Conservation (phyloP, 2,329 filamentous ascomycete genomes). For the Monosporascus sp. region DNA sequence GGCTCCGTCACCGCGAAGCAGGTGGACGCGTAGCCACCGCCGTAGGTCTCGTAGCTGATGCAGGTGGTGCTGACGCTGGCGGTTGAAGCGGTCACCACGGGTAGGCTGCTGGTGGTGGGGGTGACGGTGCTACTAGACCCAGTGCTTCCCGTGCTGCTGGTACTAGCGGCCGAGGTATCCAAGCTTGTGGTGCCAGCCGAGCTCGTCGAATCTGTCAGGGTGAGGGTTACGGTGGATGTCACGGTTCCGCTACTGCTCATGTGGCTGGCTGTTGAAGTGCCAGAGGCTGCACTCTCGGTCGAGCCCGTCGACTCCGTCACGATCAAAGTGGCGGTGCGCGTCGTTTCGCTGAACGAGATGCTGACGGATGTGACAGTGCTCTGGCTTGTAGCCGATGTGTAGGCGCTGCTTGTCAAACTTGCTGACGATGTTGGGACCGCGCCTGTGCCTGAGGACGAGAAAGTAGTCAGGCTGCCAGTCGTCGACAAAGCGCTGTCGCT, state of each 20-base stretch:
- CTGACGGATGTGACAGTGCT: background rate
- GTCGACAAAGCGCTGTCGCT: too few relatives aligned
- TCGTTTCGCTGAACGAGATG: background rate
- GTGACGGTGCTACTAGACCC: background rate
- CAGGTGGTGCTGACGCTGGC: constrained; percentile 15
- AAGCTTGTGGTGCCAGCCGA: background rate
- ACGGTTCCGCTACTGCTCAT: background rate
- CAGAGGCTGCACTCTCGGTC: background rate
- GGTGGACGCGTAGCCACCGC: constrained; percentile 15
- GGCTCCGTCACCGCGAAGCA: constrained; percentile 11
- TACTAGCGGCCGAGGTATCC: background rate
- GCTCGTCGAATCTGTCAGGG: background rate
- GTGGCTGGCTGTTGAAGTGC: background rate
- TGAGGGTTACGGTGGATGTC: background rate
- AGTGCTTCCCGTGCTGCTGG: background rate
- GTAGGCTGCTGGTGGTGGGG: background rate
- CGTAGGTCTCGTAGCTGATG: constrained; percentile 10
- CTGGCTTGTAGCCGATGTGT: background rate
- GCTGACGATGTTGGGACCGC: background rate
- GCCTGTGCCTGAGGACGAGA: background rate
- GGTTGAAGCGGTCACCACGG: background rate
- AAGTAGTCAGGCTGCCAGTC: background rate
- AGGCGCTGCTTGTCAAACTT: background rate
- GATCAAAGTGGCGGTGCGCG: background rate
- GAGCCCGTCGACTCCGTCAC: background rate